phyloP scores from a whole-genome alignment of 108 stramenopile genomes.

The Skeletonema grethae region DNA sequence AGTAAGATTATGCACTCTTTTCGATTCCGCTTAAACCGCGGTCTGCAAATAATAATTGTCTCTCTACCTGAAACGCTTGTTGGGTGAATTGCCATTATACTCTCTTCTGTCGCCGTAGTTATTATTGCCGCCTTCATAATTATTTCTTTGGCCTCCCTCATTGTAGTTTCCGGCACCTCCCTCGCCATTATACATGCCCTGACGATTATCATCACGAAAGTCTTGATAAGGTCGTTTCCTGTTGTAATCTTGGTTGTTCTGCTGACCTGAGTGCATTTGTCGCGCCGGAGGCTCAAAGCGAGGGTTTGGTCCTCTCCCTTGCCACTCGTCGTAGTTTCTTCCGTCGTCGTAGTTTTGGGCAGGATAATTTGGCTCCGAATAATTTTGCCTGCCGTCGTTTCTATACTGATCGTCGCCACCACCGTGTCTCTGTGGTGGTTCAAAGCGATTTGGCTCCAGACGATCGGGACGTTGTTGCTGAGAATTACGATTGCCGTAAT shows the following conservation, averaged over 20 bases:
- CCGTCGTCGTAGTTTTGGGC: slow-evolving; percentile 17
- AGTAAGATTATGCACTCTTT: slow-evolving; percentile 21
- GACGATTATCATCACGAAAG: slow-evolving; percentile 13
- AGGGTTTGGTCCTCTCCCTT: slow-evolving; percentile 19
- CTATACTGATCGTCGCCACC: slow-evolving; percentile 7
- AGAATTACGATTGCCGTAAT: slow-evolving; percentile 16
- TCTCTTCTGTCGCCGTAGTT: slow-evolving; percentile 40
- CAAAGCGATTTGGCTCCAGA: not conserved
- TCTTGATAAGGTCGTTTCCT: slow-evolving; percentile 29
- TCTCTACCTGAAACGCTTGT: slow-evolving; percentile 3
- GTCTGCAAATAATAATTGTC: not conserved
- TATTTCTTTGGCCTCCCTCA: slow-evolving; percentile 10
- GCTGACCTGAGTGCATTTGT: slow-evolving; percentile 13
- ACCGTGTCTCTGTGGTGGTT: slow-evolving; percentile 19
- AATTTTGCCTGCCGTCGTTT: slow-evolving; percentile 11
- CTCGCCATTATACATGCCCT: slow-evolving; percentile 3
- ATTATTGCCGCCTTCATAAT: slow-evolving; percentile 22
- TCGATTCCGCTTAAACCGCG: not conserved
- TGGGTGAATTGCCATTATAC: slow-evolving; percentile 11
- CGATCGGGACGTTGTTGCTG: slow-evolving; percentile 5
- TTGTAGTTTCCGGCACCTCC: slow-evolving; percentile 7
- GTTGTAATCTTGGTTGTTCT: slow-evolving; percentile 25
- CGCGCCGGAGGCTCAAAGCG: slow-evolving; percentile 29
- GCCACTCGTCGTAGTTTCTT: slow-evolving; percentile 18
- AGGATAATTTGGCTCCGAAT: slow-evolving; percentile 16